phyloP scores from a whole-genome alignment of 805 yeast species.

The Wickerhamomyces chambardii region DNA sequence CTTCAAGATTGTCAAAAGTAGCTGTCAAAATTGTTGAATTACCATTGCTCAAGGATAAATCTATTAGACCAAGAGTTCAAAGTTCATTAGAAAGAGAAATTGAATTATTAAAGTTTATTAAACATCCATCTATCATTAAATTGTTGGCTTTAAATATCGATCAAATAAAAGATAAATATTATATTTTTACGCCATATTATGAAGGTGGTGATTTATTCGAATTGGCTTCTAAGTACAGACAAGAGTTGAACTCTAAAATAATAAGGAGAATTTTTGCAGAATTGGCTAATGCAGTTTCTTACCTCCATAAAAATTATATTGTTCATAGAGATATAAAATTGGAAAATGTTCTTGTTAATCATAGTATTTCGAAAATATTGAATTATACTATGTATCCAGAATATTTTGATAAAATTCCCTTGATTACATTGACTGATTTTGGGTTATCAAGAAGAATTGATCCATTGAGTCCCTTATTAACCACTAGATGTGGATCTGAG shows the following conservation, averaged over 20 bases:
- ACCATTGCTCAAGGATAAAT: slow-evolving; percentile 29
- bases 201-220: slow-evolving; percentile 24
- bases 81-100: slow-evolving; percentile 67
- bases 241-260: slow-evolving; percentile 35
- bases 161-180: slow-evolving; percentile 16
- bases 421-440: slow-evolving; percentile 73
- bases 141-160: slow-evolving; percentile 38
- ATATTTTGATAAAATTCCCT: slow-evolving; percentile 17
- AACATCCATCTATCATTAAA: slow-evolving; percentile 65
- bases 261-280: slow-evolving; percentile 64
- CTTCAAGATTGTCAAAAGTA: slow-evolving; percentile 21
- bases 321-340: slow-evolving; percentile 91
- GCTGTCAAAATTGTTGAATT: slow-evolving; percentile 64
- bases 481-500: slow-evolving; percentile 93
- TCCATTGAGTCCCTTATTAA: slow-evolving; percentile 50
- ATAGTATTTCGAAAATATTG: slow-evolving; percentile 23
- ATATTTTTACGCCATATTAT: slow-evolving; percentile 48
- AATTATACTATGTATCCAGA: slow-evolving; percentile 3
- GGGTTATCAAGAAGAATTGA: slow-evolving; percentile 74
- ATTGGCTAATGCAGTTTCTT: slow-evolving; percentile 56
- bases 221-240: slow-evolving; percentile 37
- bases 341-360: slow-evolving; percentile 64
- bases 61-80: slow-evolving; percentile 39
- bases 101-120: slow-evolving; percentile 43
- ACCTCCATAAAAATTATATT: slow-evolving; percentile 57